Conservation (phyloP, 192 early-diverging fungal species). For the Coemansia nantahalensis region DNA sequence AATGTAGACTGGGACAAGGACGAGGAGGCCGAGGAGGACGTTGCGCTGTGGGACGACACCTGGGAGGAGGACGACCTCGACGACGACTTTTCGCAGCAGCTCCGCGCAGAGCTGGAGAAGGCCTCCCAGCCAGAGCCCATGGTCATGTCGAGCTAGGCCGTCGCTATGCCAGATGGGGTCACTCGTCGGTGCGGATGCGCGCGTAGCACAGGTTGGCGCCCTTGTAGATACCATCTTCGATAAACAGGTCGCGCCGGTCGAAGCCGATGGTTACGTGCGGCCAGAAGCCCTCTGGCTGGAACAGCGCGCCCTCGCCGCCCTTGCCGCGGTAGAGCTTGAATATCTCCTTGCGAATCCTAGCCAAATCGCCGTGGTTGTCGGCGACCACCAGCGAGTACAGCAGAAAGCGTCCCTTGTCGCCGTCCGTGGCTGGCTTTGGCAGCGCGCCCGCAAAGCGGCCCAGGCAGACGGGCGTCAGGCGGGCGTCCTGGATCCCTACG, state of each 20-base stretch:
- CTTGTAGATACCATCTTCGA: slow-evolving; percentile 69
- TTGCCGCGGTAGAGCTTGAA: slow-evolving; percentile 56
- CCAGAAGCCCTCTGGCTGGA: slow-evolving; percentile 61
- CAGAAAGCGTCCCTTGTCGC: slow-evolving; percentile 13
- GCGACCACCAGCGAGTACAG: slow-evolving; percentile 54
- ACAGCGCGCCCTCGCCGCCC: slow-evolving; percentile 69
- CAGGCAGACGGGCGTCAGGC: slow-evolving; percentile 59
- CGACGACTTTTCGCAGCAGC: slow-evolving; percentile 90
- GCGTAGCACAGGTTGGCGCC: slow-evolving; percentile 66
- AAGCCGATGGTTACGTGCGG: slow-evolving; percentile 73
- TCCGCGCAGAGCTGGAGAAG: slow-evolving; percentile 53
- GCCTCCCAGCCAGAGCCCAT: slow-evolving; percentile 35
- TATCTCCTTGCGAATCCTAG: slow-evolving; percentile 55
- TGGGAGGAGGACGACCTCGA: slow-evolving; percentile 92
- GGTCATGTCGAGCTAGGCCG: slow-evolving; percentile 30
- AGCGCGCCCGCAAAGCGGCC: slow-evolving; percentile 54
- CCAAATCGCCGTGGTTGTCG: slow-evolving; percentile 42
- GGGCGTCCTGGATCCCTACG: slow-evolving; percentile 56
- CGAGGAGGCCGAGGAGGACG: slow-evolving; percentile 69
- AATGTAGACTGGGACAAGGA: slow-evolving; percentile 77
- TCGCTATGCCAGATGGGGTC: too few relatives aligned
- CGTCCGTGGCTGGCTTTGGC: slow-evolving; percentile 19
- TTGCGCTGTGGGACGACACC: slow-evolving; percentile 77
- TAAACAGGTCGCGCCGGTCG: slow-evolving; percentile 61
- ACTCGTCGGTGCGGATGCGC: too few relatives aligned